phyloP scores from a whole-genome alignment of 179 eudicot genomes.

The Monotropa hypopitys region DNA sequence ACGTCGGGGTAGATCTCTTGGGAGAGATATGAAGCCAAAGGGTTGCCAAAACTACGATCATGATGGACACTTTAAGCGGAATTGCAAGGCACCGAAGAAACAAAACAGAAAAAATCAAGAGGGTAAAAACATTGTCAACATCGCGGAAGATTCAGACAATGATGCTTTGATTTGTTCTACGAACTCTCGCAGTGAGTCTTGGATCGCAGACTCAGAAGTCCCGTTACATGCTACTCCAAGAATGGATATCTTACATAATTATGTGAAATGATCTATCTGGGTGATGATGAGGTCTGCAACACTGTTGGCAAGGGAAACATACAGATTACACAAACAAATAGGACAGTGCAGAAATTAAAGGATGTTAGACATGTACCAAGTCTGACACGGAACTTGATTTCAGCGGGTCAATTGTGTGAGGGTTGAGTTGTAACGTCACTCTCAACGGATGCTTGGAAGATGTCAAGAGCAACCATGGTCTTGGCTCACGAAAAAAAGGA shows the following conservation, averaged over 20 bases:
- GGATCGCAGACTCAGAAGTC: background rate
- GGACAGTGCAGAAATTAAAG: background rate
- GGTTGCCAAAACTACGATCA: background rate
- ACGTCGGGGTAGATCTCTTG: background rate
- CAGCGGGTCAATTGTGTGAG: background rate
- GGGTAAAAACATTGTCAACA: background rate
- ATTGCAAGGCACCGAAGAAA: background rate
- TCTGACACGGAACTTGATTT: background rate
- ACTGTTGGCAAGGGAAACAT: background rate
- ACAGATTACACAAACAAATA: background rate
- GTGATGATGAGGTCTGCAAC: background rate
- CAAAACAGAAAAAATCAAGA: background rate
- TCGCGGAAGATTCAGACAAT: background rate
- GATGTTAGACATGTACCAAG: background rate
- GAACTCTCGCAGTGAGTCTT: background rate
- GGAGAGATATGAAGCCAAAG: background rate
- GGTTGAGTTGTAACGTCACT: background rate
- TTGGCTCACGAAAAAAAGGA: background rate
- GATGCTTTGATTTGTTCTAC: background rate
- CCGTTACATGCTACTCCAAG: background rate
- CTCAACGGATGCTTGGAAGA: background rate
- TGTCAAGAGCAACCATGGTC: background rate
- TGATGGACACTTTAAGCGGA: background rate
- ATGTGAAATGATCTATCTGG: background rate
- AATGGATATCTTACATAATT: background rate